phyloP scores from a whole-genome alignment of 225 moss, liverwort and hornwort genomes.

The Straminergon stramineum region DNA sequence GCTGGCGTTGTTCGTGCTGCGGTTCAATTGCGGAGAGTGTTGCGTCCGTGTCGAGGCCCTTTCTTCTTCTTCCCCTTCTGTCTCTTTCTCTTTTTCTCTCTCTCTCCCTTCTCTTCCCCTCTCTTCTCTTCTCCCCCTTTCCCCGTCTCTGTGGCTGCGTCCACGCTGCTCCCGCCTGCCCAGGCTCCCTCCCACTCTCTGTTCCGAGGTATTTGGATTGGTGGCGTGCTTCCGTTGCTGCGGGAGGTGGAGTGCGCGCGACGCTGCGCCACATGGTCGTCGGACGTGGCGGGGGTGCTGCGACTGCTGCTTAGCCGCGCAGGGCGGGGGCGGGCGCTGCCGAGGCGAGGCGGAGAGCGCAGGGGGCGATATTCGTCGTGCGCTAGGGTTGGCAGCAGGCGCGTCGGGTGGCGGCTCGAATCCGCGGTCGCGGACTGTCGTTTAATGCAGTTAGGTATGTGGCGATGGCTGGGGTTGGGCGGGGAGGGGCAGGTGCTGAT shows the following conservation, averaged over 20 bases:
- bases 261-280: neutral
- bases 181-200: neutral
- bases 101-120: neutral
- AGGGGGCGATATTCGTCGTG: neutral
- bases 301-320: neutral
- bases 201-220: neutral
- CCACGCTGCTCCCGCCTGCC: neutral
- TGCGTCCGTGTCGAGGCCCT: neutral
- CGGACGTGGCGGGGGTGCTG: neutral
- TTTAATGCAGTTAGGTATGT: slow-evolving; percentile 31
- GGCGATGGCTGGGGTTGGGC: neutral
- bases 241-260: neutral
- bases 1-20: neutral
- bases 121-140: neutral
- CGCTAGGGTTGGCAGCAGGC: slow-evolving; percentile 7
- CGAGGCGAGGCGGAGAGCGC: neutral
- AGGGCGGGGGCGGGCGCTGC: neutral
- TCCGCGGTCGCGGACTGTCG: slow-evolving; percentile 9
- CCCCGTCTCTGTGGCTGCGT: neutral
- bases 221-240: neutral
- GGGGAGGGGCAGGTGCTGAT: neutral
- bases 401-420: slow-evolving; percentile 4
- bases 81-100: neutral
- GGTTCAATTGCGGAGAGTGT: neutral
- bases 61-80: neutral